These are phyloP conservation scores for Mollisia scopiformis DNA, from an alignment of 2,329 filamentous ascomycete species.

Conservation along the genomic window DNA sequence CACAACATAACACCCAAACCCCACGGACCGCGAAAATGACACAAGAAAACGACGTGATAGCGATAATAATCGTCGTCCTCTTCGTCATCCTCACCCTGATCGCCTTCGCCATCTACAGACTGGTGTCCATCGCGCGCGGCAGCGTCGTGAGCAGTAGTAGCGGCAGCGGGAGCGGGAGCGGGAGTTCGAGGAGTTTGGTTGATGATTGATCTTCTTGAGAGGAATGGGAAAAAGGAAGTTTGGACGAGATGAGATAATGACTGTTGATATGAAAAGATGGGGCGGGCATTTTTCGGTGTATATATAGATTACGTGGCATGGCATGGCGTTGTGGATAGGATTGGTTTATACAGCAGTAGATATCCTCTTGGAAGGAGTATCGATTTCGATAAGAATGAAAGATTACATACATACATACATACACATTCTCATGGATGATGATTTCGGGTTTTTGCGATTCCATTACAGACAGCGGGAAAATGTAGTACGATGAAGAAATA, in stretches of 20 bases:
- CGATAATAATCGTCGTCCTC: constrained; percentile 69
- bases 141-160: constrained; percentile 20
- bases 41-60: constrained; percentile 69
- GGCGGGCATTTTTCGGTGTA: constrained; percentile 3
- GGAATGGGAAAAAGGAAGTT: constrained; percentile 1
- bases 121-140: constrained; percentile 53
- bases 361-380: not conserved
- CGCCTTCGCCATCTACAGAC: constrained; percentile 64
- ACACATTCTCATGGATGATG: not conserved
- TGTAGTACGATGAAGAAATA: not conserved
- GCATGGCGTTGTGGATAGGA: constrained; percentile 6
- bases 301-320: constrained; percentile 6
- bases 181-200: constrained; percentile 28
- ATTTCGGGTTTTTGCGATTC: not conserved
- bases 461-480: not conserved
- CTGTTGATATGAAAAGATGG: not conserved
- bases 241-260: not conserved
- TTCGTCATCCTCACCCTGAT: constrained; percentile 64
- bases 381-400: not conserved
- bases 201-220: constrained; percentile 28
- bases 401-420: not conserved
- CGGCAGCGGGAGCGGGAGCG: constrained; percentile 18
- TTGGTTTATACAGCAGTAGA: not conserved
- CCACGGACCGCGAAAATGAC: constrained; percentile 48
- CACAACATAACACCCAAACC: constrained; percentile 1